phyloP scores from a whole-genome alignment of 1,284 basidiomycete genomes.

The Neotropicomus parvogracilis region DNA sequence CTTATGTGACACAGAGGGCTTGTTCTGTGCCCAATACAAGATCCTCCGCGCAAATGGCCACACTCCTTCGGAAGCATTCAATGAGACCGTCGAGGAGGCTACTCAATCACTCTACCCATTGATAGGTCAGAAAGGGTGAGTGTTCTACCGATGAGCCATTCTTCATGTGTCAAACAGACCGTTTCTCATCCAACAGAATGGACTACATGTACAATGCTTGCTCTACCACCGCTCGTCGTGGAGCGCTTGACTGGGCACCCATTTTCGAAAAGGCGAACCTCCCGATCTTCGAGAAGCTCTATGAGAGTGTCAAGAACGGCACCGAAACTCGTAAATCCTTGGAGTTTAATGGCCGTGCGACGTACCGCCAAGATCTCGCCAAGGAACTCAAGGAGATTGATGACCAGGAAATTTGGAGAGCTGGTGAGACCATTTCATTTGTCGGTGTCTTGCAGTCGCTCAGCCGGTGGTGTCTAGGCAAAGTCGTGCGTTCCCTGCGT shows the following conservation, averaged over 20 bases:
- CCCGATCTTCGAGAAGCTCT: constrained; percentile 93
- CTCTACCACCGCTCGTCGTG: constrained; percentile 98
- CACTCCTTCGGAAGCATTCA: constrained; percentile 97
- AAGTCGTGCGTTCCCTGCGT: constrained; percentile 72
- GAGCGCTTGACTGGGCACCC: constrained; percentile 99
- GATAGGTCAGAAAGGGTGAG: constrained; percentile 89
- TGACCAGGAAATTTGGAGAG: constrained; percentile 97
- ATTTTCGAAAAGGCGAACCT: constrained; percentile 92
- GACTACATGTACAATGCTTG: constrained; percentile 99
- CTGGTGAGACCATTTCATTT: constrained; percentile 50
- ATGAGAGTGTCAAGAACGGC: constrained; percentile 92
- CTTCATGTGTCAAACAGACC: background rate
- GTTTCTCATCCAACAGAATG: constrained; percentile 59
- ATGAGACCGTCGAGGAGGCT: constrained; percentile 99
- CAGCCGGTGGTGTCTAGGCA: constrained; percentile 45
- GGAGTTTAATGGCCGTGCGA: constrained; percentile 91
- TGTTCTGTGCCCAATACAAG: constrained; percentile 99
- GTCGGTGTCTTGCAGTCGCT: constrained; percentile 1
- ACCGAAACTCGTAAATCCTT: constrained; percentile 96
- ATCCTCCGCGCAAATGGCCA: constrained; percentile 98
- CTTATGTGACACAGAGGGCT: constrained; percentile 65
- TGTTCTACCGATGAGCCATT: background rate
- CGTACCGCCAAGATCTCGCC: constrained; percentile 92
- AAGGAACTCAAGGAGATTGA: constrained; percentile 95
- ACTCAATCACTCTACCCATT: constrained; percentile 98